phyloP scores from a whole-genome alignment of 352 stramenopile genomes.

The Phytophthora nicotianae region DNA sequence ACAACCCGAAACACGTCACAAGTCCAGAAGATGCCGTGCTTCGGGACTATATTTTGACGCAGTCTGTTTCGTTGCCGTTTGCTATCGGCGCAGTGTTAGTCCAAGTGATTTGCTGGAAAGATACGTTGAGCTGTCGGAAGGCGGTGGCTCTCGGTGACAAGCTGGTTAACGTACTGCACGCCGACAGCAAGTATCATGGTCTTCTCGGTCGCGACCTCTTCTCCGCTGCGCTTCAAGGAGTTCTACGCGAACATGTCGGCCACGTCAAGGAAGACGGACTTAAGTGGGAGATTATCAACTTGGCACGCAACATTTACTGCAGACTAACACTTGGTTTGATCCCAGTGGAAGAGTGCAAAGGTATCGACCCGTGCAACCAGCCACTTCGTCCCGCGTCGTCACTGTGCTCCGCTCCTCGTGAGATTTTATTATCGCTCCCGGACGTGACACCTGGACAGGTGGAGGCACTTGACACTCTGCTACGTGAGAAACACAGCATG shows the following conservation, averaged over 20 bases:
- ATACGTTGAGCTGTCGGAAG: slow-evolving; percentile 72
- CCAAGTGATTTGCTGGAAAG: slow-evolving; percentile 74
- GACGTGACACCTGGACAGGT: slow-evolving; percentile 49
- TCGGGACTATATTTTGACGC: slow-evolving; percentile 64
- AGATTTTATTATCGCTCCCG: slow-evolving; percentile 66
- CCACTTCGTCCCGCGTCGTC: slow-evolving; percentile 47
- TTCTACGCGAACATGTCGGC: slow-evolving; percentile 62
- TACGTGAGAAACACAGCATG: slow-evolving; percentile 77
- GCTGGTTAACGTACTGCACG: slow-evolving; percentile 62
- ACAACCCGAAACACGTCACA: slow-evolving; percentile 79
- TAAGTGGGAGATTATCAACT: slow-evolving; percentile 87
- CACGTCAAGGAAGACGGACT: slow-evolving; percentile 81
- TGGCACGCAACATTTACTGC: slow-evolving; percentile 86
- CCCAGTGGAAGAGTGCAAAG: slow-evolving; percentile 82
- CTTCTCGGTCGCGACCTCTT: slow-evolving; percentile 72
- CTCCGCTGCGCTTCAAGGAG: slow-evolving; percentile 51
- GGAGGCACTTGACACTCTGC: slow-evolving; percentile 50
- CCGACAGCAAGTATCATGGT: slow-evolving; percentile 39
- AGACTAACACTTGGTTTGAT: slow-evolving; percentile 61
- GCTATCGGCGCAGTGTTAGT: slow-evolving; percentile 54
- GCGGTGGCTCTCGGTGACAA: slow-evolving; percentile 66
- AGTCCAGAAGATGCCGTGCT: slow-evolving; percentile 61
- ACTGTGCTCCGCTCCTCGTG: slow-evolving; percentile 52
- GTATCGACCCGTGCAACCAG: slow-evolving; percentile 83
- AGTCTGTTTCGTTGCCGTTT: slow-evolving; percentile 53